Base-by-base conservation (phyloP, 352 stramenopile genomes). In the Aphanomyces euteiches region DNA sequence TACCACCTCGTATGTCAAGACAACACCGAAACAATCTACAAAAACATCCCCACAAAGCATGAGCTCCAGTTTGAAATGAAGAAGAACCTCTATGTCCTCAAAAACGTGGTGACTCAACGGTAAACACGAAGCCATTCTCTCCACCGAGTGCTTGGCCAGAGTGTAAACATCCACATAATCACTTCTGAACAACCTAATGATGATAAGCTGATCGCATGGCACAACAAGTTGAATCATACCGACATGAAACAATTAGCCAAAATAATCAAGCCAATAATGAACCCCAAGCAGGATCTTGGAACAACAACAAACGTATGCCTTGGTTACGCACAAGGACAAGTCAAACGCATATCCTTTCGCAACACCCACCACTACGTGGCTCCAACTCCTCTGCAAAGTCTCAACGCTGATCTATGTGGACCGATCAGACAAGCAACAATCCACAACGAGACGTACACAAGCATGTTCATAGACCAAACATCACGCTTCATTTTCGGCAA, bases 401-500 rank as follows among this genome's bases (percentile, higher is more conserved):
- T 53, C 13, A 53, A 53, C 2, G 28, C 28, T 28, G 28, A 28
- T 28, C 28, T 28, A 28, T 28, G 28, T 28, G 28, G 28, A 28
- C n/a, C 13, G 45, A 15, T 15, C 13, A 15, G 45, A 15, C 45
- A 1, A 53, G 13, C 13, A n/a, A 53, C 45, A 53, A 19, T 53
- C 45, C 13, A 53, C 45, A 15, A 53, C 45, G 45, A 53, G n/a
- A n/a, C n/a, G 45, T 53, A n/a, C 45, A 19, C 45, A 15, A 53
- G 45, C 45, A 53, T 53, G 45, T 53, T 53, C 45, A 53, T 53
- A 15, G 45, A 53, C 45, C 45, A 53, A 53, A 2, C 45, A 19
- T 53, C 45, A 15, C 45, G 45, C 45, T 53, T n/a, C n/a, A 53
- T 53, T n/a, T 53, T 53, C 45, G 45, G 45, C 45, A 53, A 53